phyloP scores from a whole-genome alignment of 257 asterid genomes.

The Solanum ossicruentum region DNA sequence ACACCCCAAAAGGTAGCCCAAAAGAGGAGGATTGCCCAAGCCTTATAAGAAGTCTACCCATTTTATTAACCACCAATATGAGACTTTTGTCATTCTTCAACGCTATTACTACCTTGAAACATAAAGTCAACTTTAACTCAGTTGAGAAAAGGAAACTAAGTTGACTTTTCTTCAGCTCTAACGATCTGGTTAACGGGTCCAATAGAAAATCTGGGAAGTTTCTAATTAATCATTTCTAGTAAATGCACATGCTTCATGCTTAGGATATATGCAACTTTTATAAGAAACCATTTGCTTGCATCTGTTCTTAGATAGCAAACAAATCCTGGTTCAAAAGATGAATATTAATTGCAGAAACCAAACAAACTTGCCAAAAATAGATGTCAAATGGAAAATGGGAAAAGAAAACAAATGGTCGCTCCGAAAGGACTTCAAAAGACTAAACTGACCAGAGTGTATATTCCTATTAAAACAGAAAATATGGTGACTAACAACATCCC shows the following conservation, averaged over 20 bases:
- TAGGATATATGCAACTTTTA: not conserved
- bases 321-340: not conserved
- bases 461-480: not conserved
- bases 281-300: not conserved
- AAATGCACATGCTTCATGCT: not conserved
- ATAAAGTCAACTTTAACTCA: not conserved
- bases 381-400: not conserved
- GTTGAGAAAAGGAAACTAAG: not conserved
- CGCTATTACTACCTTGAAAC: not conserved
- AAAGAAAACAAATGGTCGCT: not conserved
- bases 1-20: too few relatives aligned
- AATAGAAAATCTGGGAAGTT: not conserved
- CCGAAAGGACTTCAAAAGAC: not conserved
- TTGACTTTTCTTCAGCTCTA: not conserved
- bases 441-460: not conserved
- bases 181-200: not conserved
- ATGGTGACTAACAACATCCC: not conserved
- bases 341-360: not conserved
- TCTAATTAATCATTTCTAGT: not conserved
- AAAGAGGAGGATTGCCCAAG: too few relatives aligned
- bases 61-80: too few relatives aligned
- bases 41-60: too few relatives aligned
- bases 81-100: too few relatives aligned
- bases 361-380: not conserved
- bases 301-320: not conserved